A percentile compares a stretch with the other conserved stretches of the same genome.
phyloP scores from a whole-genome alignment of 495 filamentous ascomycete genomes.

The Chaetomium cochliodes region DNA sequence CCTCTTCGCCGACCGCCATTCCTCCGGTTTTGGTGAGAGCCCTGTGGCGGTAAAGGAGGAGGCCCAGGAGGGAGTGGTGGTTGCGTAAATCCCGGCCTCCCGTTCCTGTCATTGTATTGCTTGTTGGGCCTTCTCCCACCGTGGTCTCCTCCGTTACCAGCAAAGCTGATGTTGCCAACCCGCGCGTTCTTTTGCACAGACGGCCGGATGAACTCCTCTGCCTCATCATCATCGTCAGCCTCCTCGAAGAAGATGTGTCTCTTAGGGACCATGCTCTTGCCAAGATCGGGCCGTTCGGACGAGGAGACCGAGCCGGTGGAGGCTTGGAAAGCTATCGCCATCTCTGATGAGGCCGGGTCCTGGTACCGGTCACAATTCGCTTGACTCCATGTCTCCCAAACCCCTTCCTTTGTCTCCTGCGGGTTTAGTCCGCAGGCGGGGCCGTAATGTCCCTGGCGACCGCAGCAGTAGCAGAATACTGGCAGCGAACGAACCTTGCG shows the following conservation, averaged over 20 bases:
- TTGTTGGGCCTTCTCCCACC: constrained; percentile 3
- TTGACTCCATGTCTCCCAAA: constrained; percentile 39
- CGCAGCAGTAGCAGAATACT: constrained; percentile 45
- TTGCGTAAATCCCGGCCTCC: constrained; percentile 5
- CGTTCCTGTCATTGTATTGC: constrained; percentile 14
- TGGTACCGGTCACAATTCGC: constrained; percentile 38
- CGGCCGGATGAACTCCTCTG: constrained; percentile 43
- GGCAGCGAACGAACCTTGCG: constrained; percentile 43
- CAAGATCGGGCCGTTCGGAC: constrained; percentile 34
- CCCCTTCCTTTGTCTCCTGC: constrained; percentile 13
- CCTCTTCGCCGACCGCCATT: constrained; percentile 14
- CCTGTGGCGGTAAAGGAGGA: constrained; percentile 13
- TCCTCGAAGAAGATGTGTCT: constrained; percentile 43
- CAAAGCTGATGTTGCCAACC: constrained; percentile 36
- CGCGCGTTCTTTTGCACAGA: constrained; percentile 31
- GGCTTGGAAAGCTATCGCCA: constrained; percentile 32
- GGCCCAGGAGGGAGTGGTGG: constrained; percentile 30
- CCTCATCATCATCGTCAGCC: constrained; percentile 45
- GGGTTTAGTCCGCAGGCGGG: constrained; percentile 36
- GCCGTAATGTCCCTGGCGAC: constrained; percentile 40
- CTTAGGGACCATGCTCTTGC: constrained; percentile 39
- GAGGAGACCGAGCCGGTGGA: not conserved
- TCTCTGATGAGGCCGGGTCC: constrained; percentile 34
- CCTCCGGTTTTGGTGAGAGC: not conserved
- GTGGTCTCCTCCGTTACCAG: constrained; percentile 19